phyloP scores from a whole-genome alignment of 768 basidiomycete species.

The Lactarius tabidus region DNA sequence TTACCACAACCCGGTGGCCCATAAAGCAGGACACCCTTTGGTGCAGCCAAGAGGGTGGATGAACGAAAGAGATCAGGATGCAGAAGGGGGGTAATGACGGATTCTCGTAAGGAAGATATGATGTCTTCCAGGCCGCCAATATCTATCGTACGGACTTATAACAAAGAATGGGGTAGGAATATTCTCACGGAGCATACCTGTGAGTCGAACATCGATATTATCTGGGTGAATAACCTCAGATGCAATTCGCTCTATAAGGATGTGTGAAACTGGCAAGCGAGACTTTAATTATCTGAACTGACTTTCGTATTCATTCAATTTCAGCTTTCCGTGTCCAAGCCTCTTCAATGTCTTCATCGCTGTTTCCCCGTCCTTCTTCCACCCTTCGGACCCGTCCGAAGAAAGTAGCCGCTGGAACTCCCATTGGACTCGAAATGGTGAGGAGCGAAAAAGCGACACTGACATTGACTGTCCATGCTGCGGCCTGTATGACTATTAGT shows the following conservation, averaged over 20 bases:
- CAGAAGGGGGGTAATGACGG: slow-evolving; percentile 90
- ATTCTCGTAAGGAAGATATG: slow-evolving; percentile 85
- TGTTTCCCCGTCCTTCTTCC: slow-evolving; percentile 63
- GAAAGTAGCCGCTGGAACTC: slow-evolving; percentile 61
- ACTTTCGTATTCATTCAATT: slow-evolving; percentile 92
- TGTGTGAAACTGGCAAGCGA: slow-evolving; percentile 5
- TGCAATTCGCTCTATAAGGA: slow-evolving; percentile 66
- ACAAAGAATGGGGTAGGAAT: not conserved
- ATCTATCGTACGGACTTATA: slow-evolving; percentile 41
- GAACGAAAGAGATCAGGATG: slow-evolving; percentile 85
- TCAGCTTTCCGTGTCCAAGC: slow-evolving; percentile 65
- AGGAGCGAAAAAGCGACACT: slow-evolving; percentile 29
- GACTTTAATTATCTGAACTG: slow-evolving; percentile 29
- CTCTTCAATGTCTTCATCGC: slow-evolving; percentile 66
- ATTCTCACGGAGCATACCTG: slow-evolving; percentile 44
- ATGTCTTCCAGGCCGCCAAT: slow-evolving; percentile 94
- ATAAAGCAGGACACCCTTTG: slow-evolving; percentile 93
- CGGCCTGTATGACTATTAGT: slow-evolving; percentile 49
- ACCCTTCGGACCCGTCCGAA: slow-evolving; percentile 42
- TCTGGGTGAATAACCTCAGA: slow-evolving; percentile 92
- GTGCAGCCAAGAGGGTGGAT: slow-evolving; percentile 83
- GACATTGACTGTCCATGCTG: slow-evolving; percentile 68
- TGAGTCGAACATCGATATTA: slow-evolving; percentile 73
- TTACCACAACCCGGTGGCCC: slow-evolving; percentile 99
- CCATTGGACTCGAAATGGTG: slow-evolving; percentile 3